A percentile compares a stretch with the other conserved stretches of the same genome.
phyloP scores from a whole-genome alignment of 805 yeast genomes.

The Candida broadrunensis region DNA sequence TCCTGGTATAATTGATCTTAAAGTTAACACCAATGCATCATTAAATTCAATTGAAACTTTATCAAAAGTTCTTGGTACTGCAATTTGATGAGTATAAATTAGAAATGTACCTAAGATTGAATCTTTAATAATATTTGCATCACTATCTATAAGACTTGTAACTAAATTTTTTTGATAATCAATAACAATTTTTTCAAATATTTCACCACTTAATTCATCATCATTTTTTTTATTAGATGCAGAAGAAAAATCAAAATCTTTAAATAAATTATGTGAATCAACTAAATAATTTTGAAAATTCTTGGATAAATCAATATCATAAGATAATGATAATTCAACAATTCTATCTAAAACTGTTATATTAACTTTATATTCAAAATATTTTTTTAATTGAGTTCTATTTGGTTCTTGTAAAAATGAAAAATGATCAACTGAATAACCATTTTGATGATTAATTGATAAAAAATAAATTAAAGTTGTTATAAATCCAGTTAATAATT shows the following conservation, averaged over 20 bases:
- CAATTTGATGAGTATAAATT: constrained; percentile 15
- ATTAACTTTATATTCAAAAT: constrained; percentile 6
- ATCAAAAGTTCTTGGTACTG: constrained; percentile 13
- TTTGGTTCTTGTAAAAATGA: constrained; percentile 15
- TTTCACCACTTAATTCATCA: constrained; percentile 28
- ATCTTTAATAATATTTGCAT: constrained; percentile 24
- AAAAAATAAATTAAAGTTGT: constrained; percentile 49
- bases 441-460: constrained; percentile 12
- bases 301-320: constrained; percentile 59
- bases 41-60: constrained; percentile 12
- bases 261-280: constrained; percentile 43
- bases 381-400: constrained; percentile 1
- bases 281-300: constrained; percentile 33
- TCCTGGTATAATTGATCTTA: constrained; percentile 34
- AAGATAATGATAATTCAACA: constrained; percentile 50
- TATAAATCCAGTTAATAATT: constrained; percentile 59
- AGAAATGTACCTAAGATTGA: constrained; percentile 27
- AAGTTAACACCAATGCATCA: constrained; percentile 19
- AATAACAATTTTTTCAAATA: constrained; percentile 38
- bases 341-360: constrained; percentile 21
- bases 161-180: constrained; percentile 39
- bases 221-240: constrained; percentile 12
- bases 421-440: constrained; percentile 22
- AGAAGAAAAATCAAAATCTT: constrained; percentile 17
- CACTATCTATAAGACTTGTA: constrained; percentile 20